These are phyloP conservation scores for Tricholoma furcatifolium DNA, from an alignment of 768 basidiomycete species.

Conservation along the genomic window DNA sequence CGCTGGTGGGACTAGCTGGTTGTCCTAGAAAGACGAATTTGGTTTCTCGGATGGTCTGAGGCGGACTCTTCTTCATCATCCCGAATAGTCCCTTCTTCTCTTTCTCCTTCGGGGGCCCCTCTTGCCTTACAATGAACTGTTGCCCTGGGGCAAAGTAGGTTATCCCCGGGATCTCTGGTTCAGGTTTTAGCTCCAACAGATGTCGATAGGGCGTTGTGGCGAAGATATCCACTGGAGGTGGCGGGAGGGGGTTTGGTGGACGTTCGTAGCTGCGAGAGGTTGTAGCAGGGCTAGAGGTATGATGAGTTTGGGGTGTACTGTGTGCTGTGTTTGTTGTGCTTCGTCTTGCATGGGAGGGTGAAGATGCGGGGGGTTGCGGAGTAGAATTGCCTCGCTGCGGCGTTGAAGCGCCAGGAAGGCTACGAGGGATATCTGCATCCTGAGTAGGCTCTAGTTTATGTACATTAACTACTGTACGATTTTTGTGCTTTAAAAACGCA, in stretches of 20 bases:
- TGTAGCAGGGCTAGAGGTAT: background rate
- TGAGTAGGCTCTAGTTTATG: background rate
- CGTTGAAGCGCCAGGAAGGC: background rate
- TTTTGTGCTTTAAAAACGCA: background rate
- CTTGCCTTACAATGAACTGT: slow-evolving; percentile 22
- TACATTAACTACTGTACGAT: background rate
- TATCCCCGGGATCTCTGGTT: slow-evolving; percentile 34
- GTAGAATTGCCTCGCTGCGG: background rate
- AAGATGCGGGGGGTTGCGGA: background rate
- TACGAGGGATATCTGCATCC: background rate
- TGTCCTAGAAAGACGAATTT: slow-evolving; percentile 25
- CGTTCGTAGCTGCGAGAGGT: background rate
- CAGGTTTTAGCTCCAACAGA: slow-evolving; percentile 47
- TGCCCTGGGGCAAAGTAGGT: slow-evolving; percentile 29
- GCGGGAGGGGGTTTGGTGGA: slow-evolving; percentile 57
- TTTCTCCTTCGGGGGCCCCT: slow-evolving; percentile 30
- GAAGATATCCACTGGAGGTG: slow-evolving; percentile 61
- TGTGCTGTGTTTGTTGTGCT: slow-evolving; percentile 1
- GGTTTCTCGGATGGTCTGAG: slow-evolving; percentile 10
- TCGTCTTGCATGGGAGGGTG: slow-evolving; percentile 1
- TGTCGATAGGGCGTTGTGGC: slow-evolving; percentile 54
- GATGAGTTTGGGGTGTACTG: background rate
- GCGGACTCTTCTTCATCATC: slow-evolving; percentile 31
- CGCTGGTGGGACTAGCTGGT: background rate
- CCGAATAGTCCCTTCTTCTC: slow-evolving; percentile 41